Conservation (phyloP, 75 land plant species). For the Pseudotsuga menziesii region DNA sequence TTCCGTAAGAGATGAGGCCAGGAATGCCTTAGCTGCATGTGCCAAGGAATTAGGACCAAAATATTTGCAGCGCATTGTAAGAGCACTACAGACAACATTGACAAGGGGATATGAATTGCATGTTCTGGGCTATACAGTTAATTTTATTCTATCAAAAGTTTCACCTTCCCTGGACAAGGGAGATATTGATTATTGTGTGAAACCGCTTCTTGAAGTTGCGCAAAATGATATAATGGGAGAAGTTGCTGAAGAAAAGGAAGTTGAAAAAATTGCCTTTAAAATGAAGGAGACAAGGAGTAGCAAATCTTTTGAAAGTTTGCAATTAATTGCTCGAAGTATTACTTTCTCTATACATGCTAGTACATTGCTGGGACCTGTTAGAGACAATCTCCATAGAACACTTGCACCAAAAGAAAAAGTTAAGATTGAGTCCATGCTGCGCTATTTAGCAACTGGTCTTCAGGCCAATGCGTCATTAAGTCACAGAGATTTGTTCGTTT, state of each 20-base stretch:
- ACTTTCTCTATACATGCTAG: constrained; percentile 62
- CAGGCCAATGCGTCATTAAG: constrained; percentile 62
- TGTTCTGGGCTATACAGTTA: constrained; percentile 82
- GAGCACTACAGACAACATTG: constrained; percentile 50
- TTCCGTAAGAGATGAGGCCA: constrained; percentile 82
- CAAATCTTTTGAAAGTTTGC: constrained; percentile 79
- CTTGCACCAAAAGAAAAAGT: constrained; percentile 52
- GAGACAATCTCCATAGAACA: constrained; percentile 38
- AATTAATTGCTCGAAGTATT: constrained; percentile 60
- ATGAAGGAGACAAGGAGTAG: constrained; percentile 84
- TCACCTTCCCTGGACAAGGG: constrained; percentile 27
- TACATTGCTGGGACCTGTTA: constrained; percentile 54
- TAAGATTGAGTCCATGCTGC: constrained; percentile 64
- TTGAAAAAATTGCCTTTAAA: constrained; percentile 88
- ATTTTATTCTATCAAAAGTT: constrained; percentile 59
- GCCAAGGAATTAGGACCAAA: constrained; percentile 65
- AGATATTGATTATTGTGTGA: constrained; percentile 80
- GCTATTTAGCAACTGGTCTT: constrained; percentile 66
- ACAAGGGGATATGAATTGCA: constrained; percentile 92
- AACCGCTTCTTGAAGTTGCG: constrained; percentile 52
- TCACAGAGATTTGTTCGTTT: constrained; percentile 60
- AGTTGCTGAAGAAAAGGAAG: constrained; percentile 86
- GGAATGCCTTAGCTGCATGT: constrained; percentile 74
- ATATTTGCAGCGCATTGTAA: constrained; percentile 60
- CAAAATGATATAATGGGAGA: constrained; percentile 87